phyloP scores from a whole-genome alignment of 805 yeast species.

The Hanseniaspora clermontiae region DNA sequence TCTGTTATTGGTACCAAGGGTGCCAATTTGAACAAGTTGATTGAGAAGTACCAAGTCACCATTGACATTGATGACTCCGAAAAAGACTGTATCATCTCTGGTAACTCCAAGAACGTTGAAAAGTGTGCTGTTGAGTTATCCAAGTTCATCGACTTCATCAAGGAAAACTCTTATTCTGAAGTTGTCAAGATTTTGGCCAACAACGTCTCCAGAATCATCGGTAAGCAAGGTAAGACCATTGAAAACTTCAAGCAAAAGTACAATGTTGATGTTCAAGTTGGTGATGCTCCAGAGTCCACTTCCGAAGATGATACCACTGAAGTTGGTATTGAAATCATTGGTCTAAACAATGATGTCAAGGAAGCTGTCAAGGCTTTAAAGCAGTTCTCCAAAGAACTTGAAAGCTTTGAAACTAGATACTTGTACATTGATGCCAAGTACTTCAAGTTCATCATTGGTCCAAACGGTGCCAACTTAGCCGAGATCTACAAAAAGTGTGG shows the following conservation, averaged over 20 bases:
- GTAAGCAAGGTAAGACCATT: slow-evolving; percentile 74
- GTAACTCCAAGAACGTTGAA: slow-evolving; percentile 81
- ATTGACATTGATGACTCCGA: slow-evolving; percentile 60
- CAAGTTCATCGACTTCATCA: slow-evolving; percentile 75
- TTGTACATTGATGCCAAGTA: slow-evolving; percentile 60
- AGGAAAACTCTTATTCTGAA: slow-evolving; percentile 64
- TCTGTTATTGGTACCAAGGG: slow-evolving; percentile 77
- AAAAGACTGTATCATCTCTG: slow-evolving; percentile 59
- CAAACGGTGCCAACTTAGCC: slow-evolving; percentile 59
- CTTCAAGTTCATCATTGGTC: slow-evolving; percentile 67
- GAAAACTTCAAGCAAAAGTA: slow-evolving; percentile 59
- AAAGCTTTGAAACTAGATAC: slow-evolving; percentile 45
- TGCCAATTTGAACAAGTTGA: slow-evolving; percentile 66
- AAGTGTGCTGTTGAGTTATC: slow-evolving; percentile 73
- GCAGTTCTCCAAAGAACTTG: slow-evolving; percentile 49
- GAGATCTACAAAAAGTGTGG: slow-evolving; percentile 72
- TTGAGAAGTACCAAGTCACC: slow-evolving; percentile 71
- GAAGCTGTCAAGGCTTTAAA: slow-evolving; percentile 55
- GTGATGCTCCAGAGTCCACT: slow-evolving; percentile 31
- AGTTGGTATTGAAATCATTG: slow-evolving; percentile 59
- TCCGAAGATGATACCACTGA: slow-evolving; percentile 37
- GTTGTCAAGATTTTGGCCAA: slow-evolving; percentile 54
- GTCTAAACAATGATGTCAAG: slow-evolving; percentile 62
- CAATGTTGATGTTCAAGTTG: slow-evolving; percentile 36
- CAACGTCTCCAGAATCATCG: slow-evolving; percentile 77